Base-by-base conservation (phyloP, 805 yeast species). In the Hanseniaspora lachancei region DNA sequence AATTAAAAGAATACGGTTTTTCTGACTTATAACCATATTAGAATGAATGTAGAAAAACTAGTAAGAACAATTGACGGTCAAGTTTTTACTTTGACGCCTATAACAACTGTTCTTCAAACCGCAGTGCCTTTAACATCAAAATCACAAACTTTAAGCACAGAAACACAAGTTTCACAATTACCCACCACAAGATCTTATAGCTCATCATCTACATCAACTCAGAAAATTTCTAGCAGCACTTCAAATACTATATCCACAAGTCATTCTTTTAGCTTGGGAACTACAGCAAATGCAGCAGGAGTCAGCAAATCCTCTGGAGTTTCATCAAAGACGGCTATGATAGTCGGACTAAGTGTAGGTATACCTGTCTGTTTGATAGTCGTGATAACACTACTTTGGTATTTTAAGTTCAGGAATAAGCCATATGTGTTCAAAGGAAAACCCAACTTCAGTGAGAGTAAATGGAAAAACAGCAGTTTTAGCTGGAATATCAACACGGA, bases 271-370 rank as follows among this genome's bases (percentile, higher is more conserved):
- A 21, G 15, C 16, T 27, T 53, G 9, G 56, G 35, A 4, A n/a
- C 56, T 12, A 29, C 42, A 18, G 24, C 38, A n/a, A 27, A n/a
- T 6, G 16, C 49, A 21, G 24, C 20, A 6, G 44, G 21, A 2
- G 34, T 15, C n/a, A 34, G 5, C 7, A 32, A 16, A 7, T 8
- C 23, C 2, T 12, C 40, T 9, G n/a, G 27, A 23, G 6, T 23
- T 2, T 27, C 38, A 10, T 27, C 44, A 16, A 53, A 53, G 32
- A 53, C 50, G 2, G 50, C 46, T 2, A 15, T 53, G 23, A 53
- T 53, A 7, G 47, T 53, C 21, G 56, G 50, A 12, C n/a, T 53
- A 16, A 16, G 41, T 29, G 36, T 53, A 4, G 56, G 50, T 13
- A 44, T 53, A 12, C 41, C 50, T 3, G 5, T 39, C 4, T 35